These are phyloP conservation scores for Babesia gibsoni DNA, from an alignment of 169 alveolate genomes.

Conservation along the genomic window DNA sequence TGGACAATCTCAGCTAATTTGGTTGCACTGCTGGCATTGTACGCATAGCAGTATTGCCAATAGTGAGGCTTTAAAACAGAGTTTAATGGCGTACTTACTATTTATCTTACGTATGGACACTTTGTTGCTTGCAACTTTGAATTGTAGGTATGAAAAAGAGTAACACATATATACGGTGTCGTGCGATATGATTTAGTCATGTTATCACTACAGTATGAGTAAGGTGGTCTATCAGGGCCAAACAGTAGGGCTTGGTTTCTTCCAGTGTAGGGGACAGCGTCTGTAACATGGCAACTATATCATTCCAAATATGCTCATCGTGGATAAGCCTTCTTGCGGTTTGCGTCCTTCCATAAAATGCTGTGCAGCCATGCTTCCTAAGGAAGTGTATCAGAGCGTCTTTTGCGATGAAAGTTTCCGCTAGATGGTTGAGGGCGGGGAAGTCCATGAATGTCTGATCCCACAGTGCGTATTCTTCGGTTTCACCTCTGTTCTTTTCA, in stretches of 20 bases:
- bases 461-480: neutral
- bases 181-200: too few relatives aligned
- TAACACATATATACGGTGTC: too few relatives aligned
- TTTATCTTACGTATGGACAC: too few relatives aligned
- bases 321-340: neutral
- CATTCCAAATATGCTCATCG: neutral
- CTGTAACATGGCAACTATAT: neutral
- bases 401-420: neutral
- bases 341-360: neutral
- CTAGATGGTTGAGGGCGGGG: slow-evolving; percentile 2
- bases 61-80: too few relatives aligned
- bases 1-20: neutral
- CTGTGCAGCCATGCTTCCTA: neutral
- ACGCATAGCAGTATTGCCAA: too few relatives aligned
- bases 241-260: neutral
- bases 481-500: neutral
- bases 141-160: too few relatives aligned
- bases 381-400: neutral
- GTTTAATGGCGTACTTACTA: too few relatives aligned
- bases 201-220: too few relatives aligned
- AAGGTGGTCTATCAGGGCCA: slow-evolving; percentile 1
- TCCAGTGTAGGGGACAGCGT: neutral
- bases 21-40: too few relatives aligned
- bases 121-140: too few relatives aligned
- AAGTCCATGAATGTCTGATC: neutral